These are phyloP conservation scores for Fusarium papillatum DNA, from an alignment of 2,329 filamentous ascomycete genomes.

Conservation along the genomic window DNA sequence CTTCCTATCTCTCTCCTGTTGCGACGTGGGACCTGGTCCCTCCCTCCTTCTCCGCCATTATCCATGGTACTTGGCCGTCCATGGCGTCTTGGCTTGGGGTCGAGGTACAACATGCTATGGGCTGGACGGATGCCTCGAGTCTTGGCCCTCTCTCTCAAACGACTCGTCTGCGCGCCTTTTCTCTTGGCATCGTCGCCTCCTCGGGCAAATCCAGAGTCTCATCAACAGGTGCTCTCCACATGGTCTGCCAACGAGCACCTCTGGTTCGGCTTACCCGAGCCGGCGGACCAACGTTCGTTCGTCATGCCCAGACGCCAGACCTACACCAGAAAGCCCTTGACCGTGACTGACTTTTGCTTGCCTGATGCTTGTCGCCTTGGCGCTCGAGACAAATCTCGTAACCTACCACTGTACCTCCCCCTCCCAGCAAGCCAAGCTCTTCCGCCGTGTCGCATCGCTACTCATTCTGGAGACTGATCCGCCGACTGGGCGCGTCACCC, in stretches of 20 bases:
- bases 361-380: conserved; percentile 37
- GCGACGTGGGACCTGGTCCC: neutral
- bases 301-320: conserved; percentile 17
- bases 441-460: conserved; percentile 24
- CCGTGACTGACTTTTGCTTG: neutral
- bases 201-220: conserved; percentile 34
- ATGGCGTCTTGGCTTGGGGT: conserved; percentile 36
- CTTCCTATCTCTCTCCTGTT: conserved; percentile 11
- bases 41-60: conserved; percentile 12
- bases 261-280: conserved; percentile 31
- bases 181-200: conserved; percentile 39
- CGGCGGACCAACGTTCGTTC: conserved; percentile 15
- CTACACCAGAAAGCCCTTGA: conserved; percentile 6
- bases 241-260: conserved; percentile 18
- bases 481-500: conserved; percentile 25
- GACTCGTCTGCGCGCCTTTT: conserved; percentile 22
- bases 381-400: conserved; percentile 31
- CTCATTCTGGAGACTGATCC: conserved; percentile 27
- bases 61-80: conserved; percentile 30
- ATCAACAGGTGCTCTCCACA: conserved; percentile 33
- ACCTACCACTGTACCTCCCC: conserved; percentile 26
- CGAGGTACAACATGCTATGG: conserved; percentile 38
- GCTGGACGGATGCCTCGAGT: conserved; percentile 28
- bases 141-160: conserved; percentile 30
- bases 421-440: conserved; percentile 37